phyloP scores from a whole-genome alignment of 176 grass and related monocot genomes.

The Triticum turgidum region DNA sequence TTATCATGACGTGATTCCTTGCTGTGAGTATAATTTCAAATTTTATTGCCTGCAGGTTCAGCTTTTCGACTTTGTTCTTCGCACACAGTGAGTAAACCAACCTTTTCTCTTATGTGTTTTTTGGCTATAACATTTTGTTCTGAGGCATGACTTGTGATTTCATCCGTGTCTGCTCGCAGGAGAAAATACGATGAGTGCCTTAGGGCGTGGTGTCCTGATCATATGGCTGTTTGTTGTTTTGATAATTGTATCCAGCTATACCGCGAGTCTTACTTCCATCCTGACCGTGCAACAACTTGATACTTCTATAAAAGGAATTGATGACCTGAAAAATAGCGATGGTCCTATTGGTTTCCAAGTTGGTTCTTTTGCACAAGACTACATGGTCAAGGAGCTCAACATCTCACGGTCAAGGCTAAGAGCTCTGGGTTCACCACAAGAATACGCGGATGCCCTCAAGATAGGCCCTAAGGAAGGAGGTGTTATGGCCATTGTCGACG shows the following conservation, averaged over 20 bases:
- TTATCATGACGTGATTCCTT: constrained; percentile 14
- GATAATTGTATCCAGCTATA: constrained; percentile 96
- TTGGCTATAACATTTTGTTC: constrained; percentile 4
- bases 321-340: constrained; percentile 59
- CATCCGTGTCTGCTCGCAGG: constrained; percentile 37
- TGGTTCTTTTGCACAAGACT: constrained; percentile 83
- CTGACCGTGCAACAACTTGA: constrained; percentile 90
- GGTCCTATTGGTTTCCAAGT: constrained; percentile 86
- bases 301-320: constrained; percentile 76
- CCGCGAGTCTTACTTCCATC: constrained; percentile 95
- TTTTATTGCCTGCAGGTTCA: constrained; percentile 74
- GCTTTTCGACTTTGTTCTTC: constrained; percentile 97
- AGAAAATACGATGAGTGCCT: constrained; percentile 75
- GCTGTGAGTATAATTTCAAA: constrained; percentile 10
- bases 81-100: constrained; percentile 81
- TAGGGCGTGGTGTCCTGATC: constrained; percentile 80
- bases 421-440: constrained; percentile 66
- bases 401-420: constrained; percentile 67
- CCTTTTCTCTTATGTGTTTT: constrained; percentile 21
- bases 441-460: constrained; percentile 65
- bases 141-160: constrained; percentile 19
- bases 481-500: constrained; percentile 83
- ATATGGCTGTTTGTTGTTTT: constrained; percentile 98
- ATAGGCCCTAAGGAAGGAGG: constrained; percentile 71
- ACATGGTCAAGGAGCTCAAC: constrained; percentile 82